Evolutionary conservation across 306 rosid genomes (phyloP).

Genomic region (Amphicarpaea edgeworthii): DNA sequence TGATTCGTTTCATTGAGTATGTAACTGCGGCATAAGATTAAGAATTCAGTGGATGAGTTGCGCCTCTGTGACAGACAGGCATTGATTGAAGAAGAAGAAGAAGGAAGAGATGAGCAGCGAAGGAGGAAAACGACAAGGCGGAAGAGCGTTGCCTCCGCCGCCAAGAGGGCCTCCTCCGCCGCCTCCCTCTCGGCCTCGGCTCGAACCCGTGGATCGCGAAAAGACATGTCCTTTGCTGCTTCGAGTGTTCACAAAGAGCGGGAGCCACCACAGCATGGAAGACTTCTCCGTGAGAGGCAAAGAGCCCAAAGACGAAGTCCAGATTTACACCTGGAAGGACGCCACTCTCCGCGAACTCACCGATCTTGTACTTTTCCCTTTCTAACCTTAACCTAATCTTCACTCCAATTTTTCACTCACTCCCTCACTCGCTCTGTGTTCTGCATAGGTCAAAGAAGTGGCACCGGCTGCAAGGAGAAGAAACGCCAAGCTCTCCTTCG

Average conservation of each 20-base stretch:
- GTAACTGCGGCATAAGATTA: too few relatives aligned
- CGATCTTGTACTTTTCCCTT: slow-evolving; percentile 73
- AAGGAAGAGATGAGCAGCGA: slow-evolving; percentile 58
- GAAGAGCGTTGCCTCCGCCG: slow-evolving; percentile 53
- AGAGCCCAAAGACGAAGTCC: slow-evolving; percentile 96
- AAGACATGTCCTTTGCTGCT: slow-evolving; percentile 94
- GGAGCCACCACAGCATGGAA: slow-evolving; percentile 76
- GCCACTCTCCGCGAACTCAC: slow-evolving; percentile 93
- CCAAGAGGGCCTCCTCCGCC: slow-evolving; percentile 57
- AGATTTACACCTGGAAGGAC: slow-evolving; percentile 98
- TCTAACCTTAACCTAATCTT: slow-evolving; percentile 27
- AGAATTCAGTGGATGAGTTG: too few relatives aligned
- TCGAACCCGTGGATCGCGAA: slow-evolving; percentile 69
- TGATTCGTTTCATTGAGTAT: too few relatives aligned
- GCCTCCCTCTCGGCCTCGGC: slow-evolving; percentile 54
- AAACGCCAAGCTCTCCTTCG: slow-evolving; percentile 89
- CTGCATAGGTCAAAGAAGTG: slow-evolving; percentile 84
- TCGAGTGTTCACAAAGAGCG: slow-evolving; percentile 90
- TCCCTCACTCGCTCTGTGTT: neutral
- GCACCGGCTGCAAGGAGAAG: slow-evolving; percentile 93
- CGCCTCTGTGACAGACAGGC: neutral
- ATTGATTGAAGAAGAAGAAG: neutral
- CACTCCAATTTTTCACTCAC: neutral
- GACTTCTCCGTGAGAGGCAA: slow-evolving; percentile 94
- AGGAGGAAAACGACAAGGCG: slow-evolving; percentile 56